Base-by-base conservation (phyloP, 331 rosid species). In the Rhamnella rubrinervis region DNA sequence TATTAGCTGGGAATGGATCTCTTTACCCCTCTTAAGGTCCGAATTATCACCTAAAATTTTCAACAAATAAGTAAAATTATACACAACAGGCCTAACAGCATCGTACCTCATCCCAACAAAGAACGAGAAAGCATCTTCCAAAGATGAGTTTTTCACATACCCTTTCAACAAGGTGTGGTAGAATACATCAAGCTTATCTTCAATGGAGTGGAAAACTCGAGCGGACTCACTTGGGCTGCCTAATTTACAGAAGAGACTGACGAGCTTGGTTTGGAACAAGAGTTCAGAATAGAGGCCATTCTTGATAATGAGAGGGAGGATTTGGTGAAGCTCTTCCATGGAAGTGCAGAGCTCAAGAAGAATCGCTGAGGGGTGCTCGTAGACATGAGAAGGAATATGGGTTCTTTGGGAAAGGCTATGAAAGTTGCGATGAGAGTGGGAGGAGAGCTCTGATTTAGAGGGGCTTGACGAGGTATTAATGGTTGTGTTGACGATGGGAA, bases 151-250 rank as follows among this genome's bases (percentile, higher is more conserved):
- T 81, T 85, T 90, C 3, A 86, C 89, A 51, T 88, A 81, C 75
- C 98, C 96, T 82, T 93, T 93, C 2, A 93, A 88, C 84, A 93
- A 66, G 7, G 98, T 93, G 59, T 90, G 96, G 78, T 93, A 93
- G 44, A 93, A 83, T 61, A 82, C 97, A 59, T 93, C 97, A 15
- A 88, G 79, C 59, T 93, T 90, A 46, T 69, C 75, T 6, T 82
- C 83, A 57, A 85, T 68, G 14, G 96, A 66, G 40, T 93, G 84
- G 49, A 90, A 93, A 50, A 90, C 97, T 41, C 85, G 90, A 40
- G 77, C 78, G 41, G 98, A 92, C 39, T 93, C 96, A 44, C 1
- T 3, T 18, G 86, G 71, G 80, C 82, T 76, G 63, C 88, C 92
- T 60, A 74, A 88, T 13, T 82, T 90, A 39, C 95, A 88, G 86